Evolutionary conservation across 306 rosid genomes (phyloP).

Genomic region (Mimosa pudica): DNA sequence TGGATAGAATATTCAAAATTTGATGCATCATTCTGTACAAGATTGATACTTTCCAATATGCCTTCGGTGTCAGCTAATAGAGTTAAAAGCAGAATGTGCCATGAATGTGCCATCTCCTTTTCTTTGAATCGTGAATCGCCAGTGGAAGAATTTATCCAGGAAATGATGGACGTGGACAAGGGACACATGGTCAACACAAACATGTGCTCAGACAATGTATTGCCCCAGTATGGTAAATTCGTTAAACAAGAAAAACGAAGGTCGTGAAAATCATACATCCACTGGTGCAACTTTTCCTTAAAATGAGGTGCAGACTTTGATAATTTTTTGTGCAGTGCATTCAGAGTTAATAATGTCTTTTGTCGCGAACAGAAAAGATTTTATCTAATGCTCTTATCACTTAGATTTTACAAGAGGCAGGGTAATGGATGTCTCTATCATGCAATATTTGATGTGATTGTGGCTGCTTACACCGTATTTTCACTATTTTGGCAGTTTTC

Average conservation of each 20-base stretch:
- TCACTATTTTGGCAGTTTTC: background rate
- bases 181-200: slow-evolving; percentile 31
- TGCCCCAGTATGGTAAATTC: slow-evolving; percentile 13
- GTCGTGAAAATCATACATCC: background rate
- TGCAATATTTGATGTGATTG: background rate
- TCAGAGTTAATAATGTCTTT: background rate
- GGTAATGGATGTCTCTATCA: background rate
- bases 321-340: background rate
- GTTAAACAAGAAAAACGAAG: background rate
- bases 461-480: background rate
- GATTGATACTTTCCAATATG: no score
- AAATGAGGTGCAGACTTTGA: slow-evolving; percentile 13
- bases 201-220: slow-evolving; percentile 6
- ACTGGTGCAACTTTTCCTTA: slow-evolving; percentile 4
- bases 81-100: slow-evolving; percentile 32
- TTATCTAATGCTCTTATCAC: background rate
- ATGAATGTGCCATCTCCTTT: no score
- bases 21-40: no score
- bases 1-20: no score
- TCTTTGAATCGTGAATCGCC: slow-evolving; percentile 33
- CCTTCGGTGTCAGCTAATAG: slow-evolving; percentile 3
- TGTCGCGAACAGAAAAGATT: slow-evolving; percentile 7
- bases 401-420: background rate
- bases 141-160: slow-evolving; percentile 25
- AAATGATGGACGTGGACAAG: slow-evolving; percentile 24